Evolutionary conservation across 345 rosid species (phyloP).

Genomic region (Nasturtium officinale): DNA sequence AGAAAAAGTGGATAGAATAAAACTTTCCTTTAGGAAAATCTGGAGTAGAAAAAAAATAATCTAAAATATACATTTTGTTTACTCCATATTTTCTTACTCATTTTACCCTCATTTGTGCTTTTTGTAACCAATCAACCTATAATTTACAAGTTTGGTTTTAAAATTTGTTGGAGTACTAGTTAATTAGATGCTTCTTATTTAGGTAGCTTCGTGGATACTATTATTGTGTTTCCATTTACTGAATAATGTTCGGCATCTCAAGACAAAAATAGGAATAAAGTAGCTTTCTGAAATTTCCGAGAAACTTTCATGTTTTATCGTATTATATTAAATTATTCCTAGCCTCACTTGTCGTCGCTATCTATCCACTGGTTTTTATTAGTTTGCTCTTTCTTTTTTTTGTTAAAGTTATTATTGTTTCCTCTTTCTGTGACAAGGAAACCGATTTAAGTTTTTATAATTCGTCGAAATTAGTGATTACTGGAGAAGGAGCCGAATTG

Average conservation of each 20-base stretch:
- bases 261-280: conserved; percentile 6
- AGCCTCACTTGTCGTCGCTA: conserved; percentile 11
- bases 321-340: neutral
- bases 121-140: neutral
- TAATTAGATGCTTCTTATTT: neutral
- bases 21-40: too few species aligned
- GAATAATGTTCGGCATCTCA: conserved; percentile 8
- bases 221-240: neutral
- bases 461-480: neutral
- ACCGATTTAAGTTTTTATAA: neutral
- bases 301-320: conserved; percentile 28
- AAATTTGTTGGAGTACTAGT: neutral
- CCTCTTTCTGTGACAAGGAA: conserved; percentile 14
- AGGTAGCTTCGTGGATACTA: conserved; percentile 26
- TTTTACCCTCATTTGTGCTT: too few species aligned
- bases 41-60: too few species aligned
- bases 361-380: neutral
- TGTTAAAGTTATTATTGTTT: neutral
- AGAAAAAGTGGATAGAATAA: too few species aligned
- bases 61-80: too few species aligned
- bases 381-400: too few species aligned
- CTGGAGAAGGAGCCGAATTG: neutral
- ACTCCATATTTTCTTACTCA: too few species aligned
- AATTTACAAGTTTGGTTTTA: neutral
- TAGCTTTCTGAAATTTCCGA: conserved; percentile 13